These are phyloP conservation scores for Pyrenochaeta sp. DNA, from an alignment of 2,329 filamentous ascomycete species.

Conservation along the genomic window DNA sequence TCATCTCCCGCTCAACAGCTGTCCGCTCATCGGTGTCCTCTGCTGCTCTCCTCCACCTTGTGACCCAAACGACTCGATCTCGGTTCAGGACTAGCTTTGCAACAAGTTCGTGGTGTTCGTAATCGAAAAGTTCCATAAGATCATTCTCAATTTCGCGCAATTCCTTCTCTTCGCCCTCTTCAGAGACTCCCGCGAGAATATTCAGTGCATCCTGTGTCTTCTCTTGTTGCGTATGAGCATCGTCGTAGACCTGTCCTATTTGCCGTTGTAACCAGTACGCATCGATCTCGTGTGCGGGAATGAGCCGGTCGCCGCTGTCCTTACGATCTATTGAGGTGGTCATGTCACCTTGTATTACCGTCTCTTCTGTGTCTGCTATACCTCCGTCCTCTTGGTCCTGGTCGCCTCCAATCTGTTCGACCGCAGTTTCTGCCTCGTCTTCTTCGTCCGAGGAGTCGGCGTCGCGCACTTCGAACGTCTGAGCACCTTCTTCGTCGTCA, in stretches of 20 bases:
- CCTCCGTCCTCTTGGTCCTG: slow-evolving; percentile 60
- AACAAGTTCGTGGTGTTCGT: slow-evolving; percentile 92
- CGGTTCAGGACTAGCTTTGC: slow-evolving; percentile 90
- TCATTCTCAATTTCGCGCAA: slow-evolving; percentile 97
- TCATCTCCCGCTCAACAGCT: slow-evolving; percentile 88
- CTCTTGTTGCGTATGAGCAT: slow-evolving; percentile 91
- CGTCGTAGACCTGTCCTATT: slow-evolving; percentile 85
- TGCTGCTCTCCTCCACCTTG: slow-evolving; percentile 82
- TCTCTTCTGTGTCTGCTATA: slow-evolving; percentile 71
- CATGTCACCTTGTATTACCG: slow-evolving; percentile 79
- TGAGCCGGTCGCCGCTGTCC: slow-evolving; percentile 62
- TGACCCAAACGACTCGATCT: slow-evolving; percentile 96
- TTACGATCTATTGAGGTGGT: slow-evolving; percentile 51
- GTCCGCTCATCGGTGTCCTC: slow-evolving; percentile 76
- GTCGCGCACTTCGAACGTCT: slow-evolving; percentile 87
- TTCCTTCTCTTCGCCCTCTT: slow-evolving; percentile 81
- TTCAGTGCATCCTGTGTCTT: slow-evolving; percentile 87
- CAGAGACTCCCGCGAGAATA: slow-evolving; percentile 79
- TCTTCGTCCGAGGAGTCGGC: slow-evolving; percentile 81
- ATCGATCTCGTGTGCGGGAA: slow-evolving; percentile 90
- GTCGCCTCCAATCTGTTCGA: slow-evolving; percentile 64
- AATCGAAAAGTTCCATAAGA: slow-evolving; percentile 97
- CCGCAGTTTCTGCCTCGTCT: slow-evolving; percentile 69
- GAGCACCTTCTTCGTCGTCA: slow-evolving; percentile 75
- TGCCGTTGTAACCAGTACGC: slow-evolving; percentile 97